phyloP scores from a whole-genome alignment of 2,329 filamentous ascomycete species.

The Didymellaceae sp. region DNA sequence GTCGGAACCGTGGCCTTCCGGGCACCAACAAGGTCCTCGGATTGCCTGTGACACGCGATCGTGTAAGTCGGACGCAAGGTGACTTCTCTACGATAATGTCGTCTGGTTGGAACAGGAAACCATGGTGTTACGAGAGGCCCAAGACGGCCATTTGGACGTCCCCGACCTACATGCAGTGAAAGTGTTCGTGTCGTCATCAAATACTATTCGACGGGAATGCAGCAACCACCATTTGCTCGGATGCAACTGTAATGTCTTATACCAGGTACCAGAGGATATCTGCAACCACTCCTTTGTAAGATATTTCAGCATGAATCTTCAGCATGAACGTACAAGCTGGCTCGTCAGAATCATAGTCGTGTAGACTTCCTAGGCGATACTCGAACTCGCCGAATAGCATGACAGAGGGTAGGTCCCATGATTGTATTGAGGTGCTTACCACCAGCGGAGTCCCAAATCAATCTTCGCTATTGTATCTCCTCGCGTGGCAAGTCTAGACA shows the following conservation, averaged over 20 bases:
- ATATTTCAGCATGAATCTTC: too few species aligned
- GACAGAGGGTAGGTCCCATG: not conserved
- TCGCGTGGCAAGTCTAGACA: too few species aligned
- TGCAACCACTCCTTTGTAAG: not conserved
- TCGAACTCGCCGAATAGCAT: not conserved
- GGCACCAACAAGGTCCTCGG: slow-evolving; percentile 5
- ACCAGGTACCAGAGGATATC: not conserved
- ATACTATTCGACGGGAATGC: slow-evolving; percentile 18
- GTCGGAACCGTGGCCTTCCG: slow-evolving; percentile 10
- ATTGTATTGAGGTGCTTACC: not conserved
- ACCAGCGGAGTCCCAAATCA: too few species aligned
- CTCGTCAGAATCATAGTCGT: too few species aligned
- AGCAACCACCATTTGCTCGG: slow-evolving; percentile 2
- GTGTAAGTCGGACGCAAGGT: slow-evolving; percentile 26
- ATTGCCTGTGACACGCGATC: slow-evolving; percentile 28
- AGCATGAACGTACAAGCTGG: too few species aligned
- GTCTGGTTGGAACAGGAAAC: slow-evolving; percentile 14
- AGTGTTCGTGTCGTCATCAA: slow-evolving; percentile 20
- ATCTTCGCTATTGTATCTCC: too few species aligned
- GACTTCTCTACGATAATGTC: slow-evolving; percentile 28
- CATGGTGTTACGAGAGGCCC: slow-evolving; percentile 15
- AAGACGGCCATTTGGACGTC: slow-evolving; percentile 8
- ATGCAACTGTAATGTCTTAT: not conserved
- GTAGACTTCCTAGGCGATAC: too few species aligned
- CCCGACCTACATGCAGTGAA: slow-evolving; percentile 21